Evolutionary conservation across 2,329 filamentous ascomycete genomes (phyloP), one percentile per base, ranked within the genome.

Genomic region (Fusarium sterilihyphosum): DNA sequence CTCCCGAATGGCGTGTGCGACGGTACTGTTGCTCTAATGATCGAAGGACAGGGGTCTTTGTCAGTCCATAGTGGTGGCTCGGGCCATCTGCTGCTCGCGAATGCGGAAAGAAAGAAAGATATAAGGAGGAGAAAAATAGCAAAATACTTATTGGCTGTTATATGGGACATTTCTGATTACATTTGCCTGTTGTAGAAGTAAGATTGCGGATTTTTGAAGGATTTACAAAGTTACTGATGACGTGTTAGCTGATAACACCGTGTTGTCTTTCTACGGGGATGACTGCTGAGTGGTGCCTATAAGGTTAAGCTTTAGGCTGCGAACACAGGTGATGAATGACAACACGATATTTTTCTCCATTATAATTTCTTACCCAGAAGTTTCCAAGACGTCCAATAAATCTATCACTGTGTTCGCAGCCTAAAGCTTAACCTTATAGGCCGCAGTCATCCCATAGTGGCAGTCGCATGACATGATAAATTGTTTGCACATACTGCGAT

Each of bases 81-180:
- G 9, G 24, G 16, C 24, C 22, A 43, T 16, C 33, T 35, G 33
- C 22, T 22, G 24, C 16, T 24, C 4, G 54, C n/a, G 10, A 16
- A 6, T 6, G 29, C 5, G 14, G 35, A 26, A 44, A 44, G 29
- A 13, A 58, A 22, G 11, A 6, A 8, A 13, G 35, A 26, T 3
- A 7, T 3, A 7, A 58, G 22, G 29, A 7, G 8, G 10, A 44
- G 9, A 9, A 22, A n/a, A 18, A 44, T n/a, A 7, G 31, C 8
- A 6, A 44, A 26, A 8, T 13, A 10, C 6, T 8, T 33, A 16
- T 11, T 31, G 10, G 16, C 5, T 7, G 0, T 8, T 11, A 16
- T 20, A 8, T 6, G 17, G 4, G 12, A 26, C 54, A 58, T 58
- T 16, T 33, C 7, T 10, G 3, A 14, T 24, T 11, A 20, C 4